Base-by-base conservation (phyloP, 345 rosid species). In the Linum tenue region DNA sequence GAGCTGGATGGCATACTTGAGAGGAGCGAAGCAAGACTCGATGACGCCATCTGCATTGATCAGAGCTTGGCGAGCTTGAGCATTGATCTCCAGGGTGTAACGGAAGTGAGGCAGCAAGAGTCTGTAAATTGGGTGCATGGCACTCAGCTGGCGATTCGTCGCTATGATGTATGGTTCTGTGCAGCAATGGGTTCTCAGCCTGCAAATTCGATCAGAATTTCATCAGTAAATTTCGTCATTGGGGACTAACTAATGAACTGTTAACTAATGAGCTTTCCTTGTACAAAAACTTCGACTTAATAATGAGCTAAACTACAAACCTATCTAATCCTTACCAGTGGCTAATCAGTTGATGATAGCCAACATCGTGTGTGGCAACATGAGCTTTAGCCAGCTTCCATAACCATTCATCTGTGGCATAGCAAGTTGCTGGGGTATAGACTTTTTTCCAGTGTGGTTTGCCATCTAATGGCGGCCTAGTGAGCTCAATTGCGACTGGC, bases 141-240 rank as follows among this genome's bases (percentile, higher is more conserved):
- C 64, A 61, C 64, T 61, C n/a, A 61, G 64, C 17, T 61, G 64
- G 50, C 64, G 39, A 42, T 61, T 61, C 10, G 64, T 22, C 5
- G 64, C 64, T 39, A 61, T 61, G 16, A 61, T 61, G 50, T 61
- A 61, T 39, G 64, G 64, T 42, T 61, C 64, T 7, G 64, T 61
- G 64, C 64, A 61, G 43, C 64, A 61, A 39, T 61, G 64, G 16
- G 64, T 61, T 61, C 64, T 61, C 15, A 61, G 64, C 64, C 64
- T 61, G 64, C 22, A 57, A 57, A 36, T 6, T 17, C 37, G 15
- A 31, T 1, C 37, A 9, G 0, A 1, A 57, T 16, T 16, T 57
- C 35, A 31, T 4, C 35, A 15, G 7, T 1, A 56, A 6, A 5
- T 31, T 56, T 4, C 1, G 5, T 12, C n/a, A n/a, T 22, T 22